Base-by-base conservation (phyloP, 352 stramenopile species). In the Pythium sp. region DNA sequence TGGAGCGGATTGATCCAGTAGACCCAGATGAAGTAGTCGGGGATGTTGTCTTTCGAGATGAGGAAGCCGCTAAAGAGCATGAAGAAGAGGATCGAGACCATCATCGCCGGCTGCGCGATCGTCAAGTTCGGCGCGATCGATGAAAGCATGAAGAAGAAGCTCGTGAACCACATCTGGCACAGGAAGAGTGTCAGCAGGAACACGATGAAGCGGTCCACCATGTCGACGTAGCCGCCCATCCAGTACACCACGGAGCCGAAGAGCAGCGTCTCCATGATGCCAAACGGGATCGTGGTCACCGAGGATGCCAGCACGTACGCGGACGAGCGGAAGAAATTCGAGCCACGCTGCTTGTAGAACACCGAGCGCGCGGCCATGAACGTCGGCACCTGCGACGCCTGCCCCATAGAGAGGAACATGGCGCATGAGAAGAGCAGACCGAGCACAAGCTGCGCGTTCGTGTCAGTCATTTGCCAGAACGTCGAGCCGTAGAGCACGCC, bases 231-330 rank as follows among this genome's bases (percentile, higher is more conserved):
- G 28, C 92, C 92, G 43, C 92, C 79, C 78, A 97, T 93, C 81
- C 87, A 98, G 71, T 98, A 98, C 7, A 97, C 68, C 36, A 97
- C 70, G 1, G 82, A 88, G n/a, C 90, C 88, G 70, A 96, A 97
- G 1, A 96, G 66, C 8, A 96, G 26, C 0, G 85, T 88, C 74
- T 97, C 90, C 38, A 94, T 70, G 2, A 90, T 38, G 63, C 72
- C 68, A 55, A 91, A 81, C 67, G 85, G 75, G 28, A 92, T 65
- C 51, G 85, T 75, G 1, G 77, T 78, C 22, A 90, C 12, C 6
- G 73, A 85, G 6, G 72, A 74, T 1, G 77, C 80, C 54, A 97
- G 57, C 9, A 97, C 82, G 69, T 96, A 98, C 9, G 86, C 81
- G 0, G 81, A 82, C 1, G 91, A 83, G 8, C 88, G 84, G 64